Conservation (phyloP, 1,284 basidiomycete species). For the Ustilago vetiveriae region DNA sequence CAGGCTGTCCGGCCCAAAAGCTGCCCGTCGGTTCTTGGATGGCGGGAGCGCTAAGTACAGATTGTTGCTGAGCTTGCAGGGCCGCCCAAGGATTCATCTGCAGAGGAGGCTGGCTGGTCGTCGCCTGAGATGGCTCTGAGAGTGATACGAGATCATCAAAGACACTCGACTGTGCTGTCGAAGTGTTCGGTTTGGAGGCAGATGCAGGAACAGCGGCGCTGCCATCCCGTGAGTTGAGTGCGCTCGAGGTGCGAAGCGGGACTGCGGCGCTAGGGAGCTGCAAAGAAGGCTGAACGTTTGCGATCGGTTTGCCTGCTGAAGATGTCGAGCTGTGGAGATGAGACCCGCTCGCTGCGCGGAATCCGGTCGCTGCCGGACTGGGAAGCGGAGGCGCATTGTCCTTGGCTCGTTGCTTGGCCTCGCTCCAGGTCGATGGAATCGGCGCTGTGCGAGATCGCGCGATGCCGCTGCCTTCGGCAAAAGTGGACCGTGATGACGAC, state of each 20-base stretch:
- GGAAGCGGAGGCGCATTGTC: constrained; percentile 29
- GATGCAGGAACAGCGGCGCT: background rate
- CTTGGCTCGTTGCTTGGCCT: constrained; percentile 40
- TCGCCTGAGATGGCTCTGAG: constrained; percentile 12
- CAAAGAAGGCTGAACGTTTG: constrained; percentile 9
- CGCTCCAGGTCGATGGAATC: constrained; percentile 51
- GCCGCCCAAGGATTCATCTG: constrained; percentile 52
- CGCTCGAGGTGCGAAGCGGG: constrained; percentile 34
- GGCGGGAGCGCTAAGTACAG: constrained; percentile 38
- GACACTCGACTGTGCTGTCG: constrained; percentile 39
- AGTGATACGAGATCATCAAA: constrained; percentile 53
- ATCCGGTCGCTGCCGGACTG: constrained; percentile 10
- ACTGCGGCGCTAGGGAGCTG: constrained; percentile 17
- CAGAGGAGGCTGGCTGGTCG: constrained; percentile 31
- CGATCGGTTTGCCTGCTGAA: background rate
- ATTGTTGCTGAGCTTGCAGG: constrained; percentile 42
- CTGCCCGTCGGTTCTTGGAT: constrained; percentile 34
- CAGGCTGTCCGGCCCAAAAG: constrained; percentile 28
- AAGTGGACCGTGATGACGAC: background rate
- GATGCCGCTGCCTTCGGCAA: constrained; percentile 31
- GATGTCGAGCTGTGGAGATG: constrained; percentile 1
- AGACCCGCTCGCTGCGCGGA: constrained; percentile 12
- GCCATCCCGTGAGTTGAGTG: constrained; percentile 20
- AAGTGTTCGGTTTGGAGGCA: constrained; percentile 7
- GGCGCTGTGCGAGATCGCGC: constrained; percentile 51